A percentile compares a stretch with the other conserved stretches of the same genome.
Conservation (phyloP, 345 rosid species). For the Cardamine occulta region DNA sequence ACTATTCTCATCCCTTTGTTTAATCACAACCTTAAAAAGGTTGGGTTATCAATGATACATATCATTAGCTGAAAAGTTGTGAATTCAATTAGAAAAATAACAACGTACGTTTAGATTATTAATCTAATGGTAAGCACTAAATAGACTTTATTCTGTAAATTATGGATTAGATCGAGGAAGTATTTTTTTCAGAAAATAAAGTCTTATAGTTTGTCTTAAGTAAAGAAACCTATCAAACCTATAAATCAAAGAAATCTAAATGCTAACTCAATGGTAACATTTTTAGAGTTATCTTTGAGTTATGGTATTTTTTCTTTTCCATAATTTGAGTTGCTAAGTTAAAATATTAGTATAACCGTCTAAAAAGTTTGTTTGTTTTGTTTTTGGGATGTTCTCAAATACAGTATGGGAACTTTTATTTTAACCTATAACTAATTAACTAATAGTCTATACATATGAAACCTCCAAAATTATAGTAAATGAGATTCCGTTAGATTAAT, state of each 20-base stretch:
- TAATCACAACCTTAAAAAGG: slow-evolving; percentile 11
- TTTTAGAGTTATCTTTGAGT: no score
- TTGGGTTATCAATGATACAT: slow-evolving; percentile 27
- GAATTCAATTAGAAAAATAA: background rate
- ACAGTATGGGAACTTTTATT: background rate
- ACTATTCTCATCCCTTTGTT: slow-evolving; percentile 19
- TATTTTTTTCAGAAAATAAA: background rate
- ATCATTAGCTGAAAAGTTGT: slow-evolving; percentile 22
- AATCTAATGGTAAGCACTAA: slow-evolving; percentile 21
- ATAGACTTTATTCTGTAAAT: slow-evolving; percentile 16
- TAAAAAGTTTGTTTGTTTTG: background rate
- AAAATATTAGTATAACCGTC: background rate
- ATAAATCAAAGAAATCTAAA: background rate
- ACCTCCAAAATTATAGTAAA: background rate
- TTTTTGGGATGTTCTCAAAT: background rate
- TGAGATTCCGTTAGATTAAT: background rate
- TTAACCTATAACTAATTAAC: background rate
- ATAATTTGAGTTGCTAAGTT: background rate
- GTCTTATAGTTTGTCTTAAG: slow-evolving; percentile 1
- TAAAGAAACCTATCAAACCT: background rate
- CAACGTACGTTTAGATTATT: background rate
- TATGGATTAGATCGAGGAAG: slow-evolving; percentile 8
- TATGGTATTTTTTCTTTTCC: background rate
- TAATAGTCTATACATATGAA: background rate
- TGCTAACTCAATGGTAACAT: no score